Evolutionary conservation across 139 green algal species (phyloP), one percentile per base, ranked within the genome.

Genomic region (Coccomyxa sp.): DNA sequence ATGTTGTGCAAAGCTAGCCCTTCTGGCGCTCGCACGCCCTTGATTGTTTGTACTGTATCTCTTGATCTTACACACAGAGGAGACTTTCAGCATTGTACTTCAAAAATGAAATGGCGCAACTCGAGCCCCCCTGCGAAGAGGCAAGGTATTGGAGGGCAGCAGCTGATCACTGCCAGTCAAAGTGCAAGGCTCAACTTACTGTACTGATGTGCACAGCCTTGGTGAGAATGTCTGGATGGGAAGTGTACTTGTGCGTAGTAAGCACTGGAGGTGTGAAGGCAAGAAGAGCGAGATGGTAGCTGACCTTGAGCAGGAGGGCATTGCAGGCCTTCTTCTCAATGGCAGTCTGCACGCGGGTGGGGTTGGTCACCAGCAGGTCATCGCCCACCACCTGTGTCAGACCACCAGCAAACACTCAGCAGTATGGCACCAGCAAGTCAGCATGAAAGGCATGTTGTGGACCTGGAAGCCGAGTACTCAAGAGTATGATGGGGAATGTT

Each of bases 311-410:
- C 87, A 99, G 92, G 85, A 99, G 92, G 16, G 97, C 97, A 85
- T 98, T 98, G 90, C 92, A 95, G 16, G 91, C 86, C 92, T 99
- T 99, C 60, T 87, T 90, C 86, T 98, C 96, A 82, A 99, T 99
- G 82, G 91, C 95, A 45, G 91, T 93, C 90, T 96, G 88, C 59
- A 99, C 95, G 71, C 95, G 92, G 74, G 83, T 91, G 67, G 95
- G 95, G 92, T 99, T 99, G 89, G 97, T 99, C 80, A 98, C 96
- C 75, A 98, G 89, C 81, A 99, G 92, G 90, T 99, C 97, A 84
- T 99, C 97, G 68, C 97, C 97, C 76, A 99, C 97, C 23, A 99
- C 90, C 93, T 98, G 93, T 59, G 3, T 71, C 7, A 51, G 3
- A 51, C 38, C 38, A 82, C 45, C 51, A 27, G 3, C 10, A 82